phyloP scores from a whole-genome alignment of 2,329 filamentous ascomycete species.

The Colletotrichum nymphaeae region DNA sequence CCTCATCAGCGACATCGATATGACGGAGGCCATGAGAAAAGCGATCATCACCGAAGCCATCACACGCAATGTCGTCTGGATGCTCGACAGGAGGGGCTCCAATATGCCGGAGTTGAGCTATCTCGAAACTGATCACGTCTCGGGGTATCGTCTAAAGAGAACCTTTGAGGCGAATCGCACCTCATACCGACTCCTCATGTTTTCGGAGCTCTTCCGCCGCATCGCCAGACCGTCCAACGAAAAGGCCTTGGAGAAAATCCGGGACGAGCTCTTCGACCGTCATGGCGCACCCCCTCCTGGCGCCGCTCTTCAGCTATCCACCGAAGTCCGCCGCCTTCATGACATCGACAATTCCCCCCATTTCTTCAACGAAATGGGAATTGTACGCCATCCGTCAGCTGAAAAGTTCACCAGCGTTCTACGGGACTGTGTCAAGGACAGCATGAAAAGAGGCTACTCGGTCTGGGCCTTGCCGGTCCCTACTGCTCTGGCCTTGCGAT shows the following conservation, averaged over 20 bases:
- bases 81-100: conserved; percentile 53
- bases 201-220: conserved; percentile 60
- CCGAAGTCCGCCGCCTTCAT: conserved; percentile 56
- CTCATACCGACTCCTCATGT: conserved; percentile 64
- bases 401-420: conserved; percentile 47
- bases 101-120: conserved; percentile 57
- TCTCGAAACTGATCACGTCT: conserved; percentile 53
- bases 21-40: conserved; percentile 52
- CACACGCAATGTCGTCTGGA: conserved; percentile 63
- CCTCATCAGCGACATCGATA: conserved; percentile 55
- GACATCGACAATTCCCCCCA: conserved; percentile 52
- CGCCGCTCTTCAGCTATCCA: conserved; percentile 51
- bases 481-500: conserved; percentile 10
- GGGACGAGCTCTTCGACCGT: conserved; percentile 57
- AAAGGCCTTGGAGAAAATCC: conserved; percentile 50
- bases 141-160: conserved; percentile 56
- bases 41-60: conserved; percentile 60
- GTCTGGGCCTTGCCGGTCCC: conserved; percentile 11
- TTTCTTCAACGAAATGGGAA: conserved; percentile 57
- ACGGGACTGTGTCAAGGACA: conserved; percentile 46
- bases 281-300: conserved; percentile 58
- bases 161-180: conserved; percentile 59
- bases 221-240: conserved; percentile 51
- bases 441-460: conserved; percentile 47
- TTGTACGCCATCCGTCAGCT: conserved; percentile 41